Evolutionary conservation across 2,329 filamentous ascomycete genomes (phyloP), one percentile per base, ranked within the genome.

Genomic region (Aspergillus hortae): DNA sequence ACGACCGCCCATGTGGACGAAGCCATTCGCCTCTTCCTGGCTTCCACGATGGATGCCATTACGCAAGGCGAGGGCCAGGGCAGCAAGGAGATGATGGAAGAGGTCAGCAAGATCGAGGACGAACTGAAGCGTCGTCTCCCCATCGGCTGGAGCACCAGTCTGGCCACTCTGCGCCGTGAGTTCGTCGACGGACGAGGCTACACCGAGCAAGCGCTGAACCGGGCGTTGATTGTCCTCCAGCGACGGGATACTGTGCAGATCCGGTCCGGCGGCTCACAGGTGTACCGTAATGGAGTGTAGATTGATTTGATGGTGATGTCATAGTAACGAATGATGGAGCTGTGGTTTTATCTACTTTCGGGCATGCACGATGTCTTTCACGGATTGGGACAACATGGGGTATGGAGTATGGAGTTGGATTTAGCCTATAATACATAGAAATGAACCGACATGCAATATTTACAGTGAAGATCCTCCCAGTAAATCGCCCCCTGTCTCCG

Each of bases 1-100:
- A 92, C 88, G 0, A 92, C 96, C 71, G 80, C 84, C 44, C 94
- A 99, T 66, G 94, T 99, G 48, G 92, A 99, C 66, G 94, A 99
- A 75, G 94, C 94, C 2, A 99, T 99, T 64, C 87, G 94, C 0
- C 82, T 99, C 14, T 99, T 99, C 85, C 78, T 99, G 27, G 94
- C 92, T 59, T 92, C 87, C 3, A 99, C 94, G 52, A 97, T 99
- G 94, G 92, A 99, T 66, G 94, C 94, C 6, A 91, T 97, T 51
- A 92, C 90, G 54, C 90, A 95, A 64, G 92, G 92, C 54, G 87
- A 88, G 60, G 89, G 87, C 57, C 84, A 89, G 61, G 90, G 89
- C 35, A 91, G 86, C 65, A 87, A 90, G 56, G 92, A 97, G 73
- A 77, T 97, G 51, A 92, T 95, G 72, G 90, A 96, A 46, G 94